Evolutionary conservation across 2,329 filamentous ascomycete species (phyloP), one percentile per base, ranked within the genome.

Genomic region (Diaporthe vexans): DNA sequence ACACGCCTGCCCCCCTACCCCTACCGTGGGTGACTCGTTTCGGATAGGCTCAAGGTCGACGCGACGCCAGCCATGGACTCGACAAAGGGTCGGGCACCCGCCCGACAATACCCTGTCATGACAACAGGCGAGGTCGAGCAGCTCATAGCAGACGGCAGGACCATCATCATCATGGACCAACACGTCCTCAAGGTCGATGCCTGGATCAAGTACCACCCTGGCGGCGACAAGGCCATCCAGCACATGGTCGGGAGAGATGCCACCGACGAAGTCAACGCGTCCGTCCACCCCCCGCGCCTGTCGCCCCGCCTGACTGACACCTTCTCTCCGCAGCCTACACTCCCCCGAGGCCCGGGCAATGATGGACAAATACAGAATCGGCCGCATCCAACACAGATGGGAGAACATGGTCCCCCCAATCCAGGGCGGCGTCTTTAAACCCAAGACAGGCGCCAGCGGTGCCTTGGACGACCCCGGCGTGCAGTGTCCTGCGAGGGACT

Each of bases 241-340:
- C 97, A 99, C 81, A 97, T 98, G 95, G 91, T 98, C 75, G 95
- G 95, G 76, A 91, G 93, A 84, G 95, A 98, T 90, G 96, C 95
- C 68, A 98, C 96, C 15, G 95, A 98, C 83, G 97, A 98, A 84
- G 92, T 98, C 76, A 94, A 93, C 82, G 94, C 93, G 94, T 98
- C 89, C 68, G 93, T 87, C 68, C 75, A 72, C 72, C 57, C 43
- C 24, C 8, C 43, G 13, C 29, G 40, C 29, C 26, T 67, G 43
- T 35, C 43, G 61, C 26, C 19, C 19, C 33, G 40, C 59, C 35
- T 37, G 61, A 52, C 72, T 72, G 43, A 74, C 67, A 21, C 40
- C 15, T 35, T 33, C 7, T 59, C 48, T 21, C 11, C 10, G 48
- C 78, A 97, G 95, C 54, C 87, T 98, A 43, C 97, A 99, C 83